phyloP scores from a whole-genome alignment of 2,329 filamentous ascomycete genomes.

The Cordyceps farinosa region DNA sequence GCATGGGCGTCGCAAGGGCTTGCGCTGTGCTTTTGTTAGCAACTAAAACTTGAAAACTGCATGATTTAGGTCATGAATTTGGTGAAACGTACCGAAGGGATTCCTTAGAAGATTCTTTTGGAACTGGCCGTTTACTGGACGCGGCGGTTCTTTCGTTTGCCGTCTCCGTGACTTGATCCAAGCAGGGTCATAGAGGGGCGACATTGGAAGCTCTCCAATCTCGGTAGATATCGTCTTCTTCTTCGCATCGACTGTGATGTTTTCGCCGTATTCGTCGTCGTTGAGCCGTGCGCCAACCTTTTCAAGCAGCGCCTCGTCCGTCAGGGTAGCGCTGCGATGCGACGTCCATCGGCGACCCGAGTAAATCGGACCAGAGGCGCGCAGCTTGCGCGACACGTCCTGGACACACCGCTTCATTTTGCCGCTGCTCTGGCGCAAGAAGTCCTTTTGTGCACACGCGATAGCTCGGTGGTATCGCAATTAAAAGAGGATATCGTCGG shows the following conservation, averaged over 20 bases:
- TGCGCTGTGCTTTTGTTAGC: conserved; percentile 43
- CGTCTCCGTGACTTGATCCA: conserved; percentile 45
- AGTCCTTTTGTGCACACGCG: not conserved
- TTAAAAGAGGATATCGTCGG: not conserved
- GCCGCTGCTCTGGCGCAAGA: not conserved
- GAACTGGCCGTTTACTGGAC: conserved; percentile 41
- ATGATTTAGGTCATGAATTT: too few species aligned
- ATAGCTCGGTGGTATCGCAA: conserved; percentile 10
- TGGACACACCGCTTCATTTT: conserved; percentile 29
- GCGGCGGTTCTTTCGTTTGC: conserved; percentile 38
- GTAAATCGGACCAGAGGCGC: conserved; percentile 17
- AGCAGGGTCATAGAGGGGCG: conserved; percentile 50
- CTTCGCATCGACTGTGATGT: conserved; percentile 35
- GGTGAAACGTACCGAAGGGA: conserved; percentile 54
- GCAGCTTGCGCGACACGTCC: conserved; percentile 12
- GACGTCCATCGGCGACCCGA: conserved; percentile 30
- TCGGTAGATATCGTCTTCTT: conserved; percentile 44
- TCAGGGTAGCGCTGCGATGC: conserved; percentile 30
- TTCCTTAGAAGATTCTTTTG: conserved; percentile 59
- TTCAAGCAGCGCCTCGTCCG: conserved; percentile 28
- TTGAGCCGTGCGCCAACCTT: conserved; percentile 33
- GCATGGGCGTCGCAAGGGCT: conserved; percentile 58
- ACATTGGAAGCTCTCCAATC: conserved; percentile 47
- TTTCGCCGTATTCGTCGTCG: conserved; percentile 27
- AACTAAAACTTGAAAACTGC: not conserved